Evolutionary conservation across 768 basidiomycete species (phyloP).

Genomic region (Kwoniella sp.): DNA sequence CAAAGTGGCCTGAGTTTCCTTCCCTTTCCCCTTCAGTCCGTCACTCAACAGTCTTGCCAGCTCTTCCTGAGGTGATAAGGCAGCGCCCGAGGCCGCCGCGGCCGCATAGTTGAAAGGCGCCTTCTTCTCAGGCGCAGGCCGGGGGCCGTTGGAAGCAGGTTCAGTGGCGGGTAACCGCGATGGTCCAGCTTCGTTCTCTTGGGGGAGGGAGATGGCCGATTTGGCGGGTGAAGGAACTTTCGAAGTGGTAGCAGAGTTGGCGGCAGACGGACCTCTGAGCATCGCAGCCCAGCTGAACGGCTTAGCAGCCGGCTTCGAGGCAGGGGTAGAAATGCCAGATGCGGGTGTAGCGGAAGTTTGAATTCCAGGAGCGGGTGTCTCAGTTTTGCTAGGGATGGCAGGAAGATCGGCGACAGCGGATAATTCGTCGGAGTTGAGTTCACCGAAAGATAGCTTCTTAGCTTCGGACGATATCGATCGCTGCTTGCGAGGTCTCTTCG

Average conservation of each 20-base stretch:
- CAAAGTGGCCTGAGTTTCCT: constrained; percentile 30
- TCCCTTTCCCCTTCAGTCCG: constrained; percentile 37
- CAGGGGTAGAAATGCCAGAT: constrained; percentile 12
- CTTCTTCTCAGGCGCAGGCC: constrained; percentile 25
- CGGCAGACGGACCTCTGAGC: constrained; percentile 25
- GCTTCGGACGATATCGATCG: not conserved
- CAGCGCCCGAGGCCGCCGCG: constrained; percentile 40
- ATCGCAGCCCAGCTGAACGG: constrained; percentile 50
- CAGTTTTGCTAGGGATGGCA: not conserved
- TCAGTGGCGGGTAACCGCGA: constrained; percentile 15
- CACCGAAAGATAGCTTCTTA: constrained; percentile 9
- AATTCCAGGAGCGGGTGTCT: not conserved
- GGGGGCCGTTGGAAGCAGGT: constrained; percentile 7
- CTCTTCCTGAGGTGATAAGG: constrained; percentile 45
- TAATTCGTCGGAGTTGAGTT: constrained; percentile 7
- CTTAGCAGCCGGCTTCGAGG: constrained; percentile 27
- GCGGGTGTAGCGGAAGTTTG: constrained; percentile 16
- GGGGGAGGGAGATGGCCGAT: constrained; percentile 29
- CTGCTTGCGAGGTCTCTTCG: constrained; percentile 2
- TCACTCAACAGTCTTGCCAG: constrained; percentile 41
- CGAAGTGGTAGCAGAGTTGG: constrained; percentile 33
- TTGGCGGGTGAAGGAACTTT: constrained; percentile 33
- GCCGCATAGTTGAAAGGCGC: constrained; percentile 44
- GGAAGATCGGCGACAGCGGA: constrained; percentile 1
- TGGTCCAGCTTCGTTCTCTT: constrained; percentile 28